Evolutionary conservation across 352 stramenopile genomes (phyloP).

Genomic region (Phytophthora agathidicida): DNA sequence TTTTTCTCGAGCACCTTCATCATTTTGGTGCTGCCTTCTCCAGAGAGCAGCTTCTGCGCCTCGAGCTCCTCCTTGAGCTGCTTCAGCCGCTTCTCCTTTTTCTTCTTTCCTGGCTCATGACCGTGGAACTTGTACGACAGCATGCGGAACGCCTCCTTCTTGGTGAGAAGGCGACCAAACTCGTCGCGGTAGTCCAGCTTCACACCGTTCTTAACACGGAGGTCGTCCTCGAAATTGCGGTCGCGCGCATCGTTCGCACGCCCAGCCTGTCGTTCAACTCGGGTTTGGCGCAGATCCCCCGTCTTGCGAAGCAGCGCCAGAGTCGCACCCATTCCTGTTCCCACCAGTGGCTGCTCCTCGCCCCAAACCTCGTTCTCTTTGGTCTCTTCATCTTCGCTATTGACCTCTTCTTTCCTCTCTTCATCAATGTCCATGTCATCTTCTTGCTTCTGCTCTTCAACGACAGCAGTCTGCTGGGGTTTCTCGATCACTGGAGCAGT

Average conservation of each 20-base stretch:
- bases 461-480: constrained; percentile 7
- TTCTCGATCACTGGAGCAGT: not conserved
- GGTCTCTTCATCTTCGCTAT: constrained; percentile 53
- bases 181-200: constrained; percentile 98
- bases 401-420: constrained; percentile 38
- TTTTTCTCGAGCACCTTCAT: constrained; percentile 89
- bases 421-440: constrained; percentile 26
- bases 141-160: constrained; percentile 98
- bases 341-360: constrained; percentile 85
- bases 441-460: constrained; percentile 48
- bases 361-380: constrained; percentile 74
- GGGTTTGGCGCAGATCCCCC: constrained; percentile 91
- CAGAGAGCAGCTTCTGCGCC: constrained; percentile 75
- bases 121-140: constrained; percentile 99
- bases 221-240: constrained; percentile 89
- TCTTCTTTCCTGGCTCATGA: constrained; percentile 97
- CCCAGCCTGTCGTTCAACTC: constrained; percentile 91
- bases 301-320: constrained; percentile 93
- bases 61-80: constrained; percentile 85
- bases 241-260: constrained; percentile 95
- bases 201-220: constrained; percentile 85
- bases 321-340: constrained; percentile 90
- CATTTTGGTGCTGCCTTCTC: constrained; percentile 81
- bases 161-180: constrained; percentile 95
- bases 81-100: constrained; percentile 95